phyloP scores from a whole-genome alignment of 2,329 filamentous ascomycete species.

The Pseudogymnoascus sp. region DNA sequence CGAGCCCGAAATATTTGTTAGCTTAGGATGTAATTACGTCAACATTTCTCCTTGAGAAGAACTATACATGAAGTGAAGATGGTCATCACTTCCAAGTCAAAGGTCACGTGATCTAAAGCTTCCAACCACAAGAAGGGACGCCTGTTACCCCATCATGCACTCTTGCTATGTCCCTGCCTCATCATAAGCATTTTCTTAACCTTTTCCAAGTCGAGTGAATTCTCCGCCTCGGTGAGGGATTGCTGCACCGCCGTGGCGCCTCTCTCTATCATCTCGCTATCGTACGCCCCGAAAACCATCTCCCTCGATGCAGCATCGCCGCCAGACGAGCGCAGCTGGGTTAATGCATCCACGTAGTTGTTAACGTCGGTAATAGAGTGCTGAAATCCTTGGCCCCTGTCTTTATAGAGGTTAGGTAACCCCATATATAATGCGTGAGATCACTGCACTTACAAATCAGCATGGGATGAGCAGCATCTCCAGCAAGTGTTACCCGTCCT shows the following conservation, averaged over 20 bases:
- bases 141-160: conserved; percentile 12
- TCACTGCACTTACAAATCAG: conserved; percentile 37
- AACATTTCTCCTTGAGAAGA: not conserved
- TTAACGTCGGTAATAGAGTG: conserved; percentile 35
- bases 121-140: not conserved
- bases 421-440: not conserved
- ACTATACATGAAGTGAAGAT: not conserved
- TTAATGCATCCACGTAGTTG: conserved; percentile 31
- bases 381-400: conserved; percentile 39
- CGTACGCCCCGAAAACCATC: conserved; percentile 25
- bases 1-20: not conserved
- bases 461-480: conserved; percentile 41
- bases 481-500: conserved; percentile 33
- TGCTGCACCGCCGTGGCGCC: conserved; percentile 30
- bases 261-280: conserved; percentile 28
- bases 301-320: conserved; percentile 12
- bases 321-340: conserved; percentile 17
- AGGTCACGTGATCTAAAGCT: not conserved
- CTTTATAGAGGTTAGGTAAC: conserved; percentile 16
- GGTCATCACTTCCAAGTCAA: not conserved
- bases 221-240: conserved; percentile 28
- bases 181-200: conserved; percentile 30
- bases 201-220: conserved; percentile 25
- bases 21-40: not conserved
- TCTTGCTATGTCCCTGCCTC: conserved; percentile 23